Conservation (phyloP, 129 eudicot genomes). For the Tagetes patula region DNA sequence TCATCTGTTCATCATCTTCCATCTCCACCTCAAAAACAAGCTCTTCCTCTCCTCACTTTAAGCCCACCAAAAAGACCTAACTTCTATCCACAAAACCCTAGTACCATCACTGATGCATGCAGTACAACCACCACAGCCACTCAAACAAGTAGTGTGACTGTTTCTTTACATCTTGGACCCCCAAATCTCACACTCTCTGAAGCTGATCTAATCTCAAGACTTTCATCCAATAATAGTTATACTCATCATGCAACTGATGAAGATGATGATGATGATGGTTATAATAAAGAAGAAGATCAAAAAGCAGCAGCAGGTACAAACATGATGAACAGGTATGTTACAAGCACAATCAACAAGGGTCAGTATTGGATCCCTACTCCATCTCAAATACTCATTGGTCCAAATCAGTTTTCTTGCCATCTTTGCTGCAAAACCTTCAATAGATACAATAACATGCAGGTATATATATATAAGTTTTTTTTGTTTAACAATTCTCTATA, state of each 20-base stretch:
- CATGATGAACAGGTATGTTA: constrained; percentile 30
- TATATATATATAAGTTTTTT: not conserved
- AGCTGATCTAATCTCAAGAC: constrained; percentile 22
- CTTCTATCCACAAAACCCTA: constrained; percentile 15
- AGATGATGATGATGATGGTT: constrained; percentile 7
- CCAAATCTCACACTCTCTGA: constrained; percentile 42
- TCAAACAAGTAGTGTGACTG: constrained; percentile 33
- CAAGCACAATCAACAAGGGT: constrained; percentile 37
- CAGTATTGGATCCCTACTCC: constrained; percentile 74
- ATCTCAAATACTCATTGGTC: constrained; percentile 61
- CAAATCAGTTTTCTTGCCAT: constrained; percentile 66
- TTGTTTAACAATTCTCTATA: not conserved
- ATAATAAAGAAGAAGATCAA: constrained; percentile 16
- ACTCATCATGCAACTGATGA: not conserved
- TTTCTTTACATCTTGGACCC: constrained; percentile 56
- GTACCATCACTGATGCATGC: constrained; percentile 12
- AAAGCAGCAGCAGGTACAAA: constrained; percentile 18
- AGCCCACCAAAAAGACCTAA: constrained; percentile 20
- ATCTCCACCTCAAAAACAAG: constrained; percentile 42
- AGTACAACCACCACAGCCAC: constrained; percentile 9
- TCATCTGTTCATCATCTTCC: constrained; percentile 21
- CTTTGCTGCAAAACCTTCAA: constrained; percentile 62
- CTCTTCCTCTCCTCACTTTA: constrained; percentile 58
- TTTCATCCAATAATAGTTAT: not conserved
- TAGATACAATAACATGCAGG: constrained; percentile 76